Percentiles rank a stretch among this genome's conserved stretches.
Evolutionary conservation across 2,329 filamentous ascomycete species (phyloP).

Genomic region (Chaetomium sp.): DNA sequence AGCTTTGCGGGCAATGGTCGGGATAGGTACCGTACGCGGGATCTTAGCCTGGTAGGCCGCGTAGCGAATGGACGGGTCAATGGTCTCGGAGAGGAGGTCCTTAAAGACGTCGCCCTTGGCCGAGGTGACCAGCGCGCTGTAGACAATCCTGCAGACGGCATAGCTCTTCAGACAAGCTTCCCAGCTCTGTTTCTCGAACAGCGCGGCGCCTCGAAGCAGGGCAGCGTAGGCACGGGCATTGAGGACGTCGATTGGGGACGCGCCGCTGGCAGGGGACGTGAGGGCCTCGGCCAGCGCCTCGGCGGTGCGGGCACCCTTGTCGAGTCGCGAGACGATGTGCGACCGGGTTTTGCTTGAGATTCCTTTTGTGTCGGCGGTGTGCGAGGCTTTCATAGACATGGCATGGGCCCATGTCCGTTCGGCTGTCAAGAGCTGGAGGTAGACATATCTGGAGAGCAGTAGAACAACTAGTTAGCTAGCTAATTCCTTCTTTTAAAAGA

Average conservation of each 20-base stretch:
- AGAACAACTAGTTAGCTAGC: slow-evolving; percentile 6
- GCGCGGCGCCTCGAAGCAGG: slow-evolving; percentile 66
- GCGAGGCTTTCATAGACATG: slow-evolving; percentile 84
- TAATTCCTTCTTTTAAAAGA: slow-evolving; percentile 5
- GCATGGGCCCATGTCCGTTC: slow-evolving; percentile 94
- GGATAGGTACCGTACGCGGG: slow-evolving; percentile 75
- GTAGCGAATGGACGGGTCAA: slow-evolving; percentile 90
- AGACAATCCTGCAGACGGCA: slow-evolving; percentile 72
- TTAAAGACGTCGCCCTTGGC: slow-evolving; percentile 71
- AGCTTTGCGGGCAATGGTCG: slow-evolving; percentile 68
- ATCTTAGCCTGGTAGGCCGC: slow-evolving; percentile 89
- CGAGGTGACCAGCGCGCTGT: slow-evolving; percentile 63
- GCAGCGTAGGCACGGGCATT: slow-evolving; percentile 81
- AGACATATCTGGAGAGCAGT: slow-evolving; percentile 53
- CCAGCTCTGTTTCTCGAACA: slow-evolving; percentile 88
- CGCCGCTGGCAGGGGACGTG: slow-evolving; percentile 54
- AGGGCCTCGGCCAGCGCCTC: slow-evolving; percentile 61
- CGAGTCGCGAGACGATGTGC: slow-evolving; percentile 81
- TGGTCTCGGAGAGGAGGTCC: slow-evolving; percentile 75
- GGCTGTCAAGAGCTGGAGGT: slow-evolving; percentile 75
- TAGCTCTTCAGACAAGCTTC: slow-evolving; percentile 68
- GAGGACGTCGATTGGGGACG: slow-evolving; percentile 63
- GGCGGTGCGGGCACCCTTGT: slow-evolving; percentile 69
- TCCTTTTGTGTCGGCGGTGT: slow-evolving; percentile 71
- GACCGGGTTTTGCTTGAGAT: slow-evolving; percentile 73